A percentile compares a stretch with the other conserved stretches of the same genome.
phyloP scores from a whole-genome alignment of 768 basidiomycete species.

The Lactifluus pinguis region DNA sequence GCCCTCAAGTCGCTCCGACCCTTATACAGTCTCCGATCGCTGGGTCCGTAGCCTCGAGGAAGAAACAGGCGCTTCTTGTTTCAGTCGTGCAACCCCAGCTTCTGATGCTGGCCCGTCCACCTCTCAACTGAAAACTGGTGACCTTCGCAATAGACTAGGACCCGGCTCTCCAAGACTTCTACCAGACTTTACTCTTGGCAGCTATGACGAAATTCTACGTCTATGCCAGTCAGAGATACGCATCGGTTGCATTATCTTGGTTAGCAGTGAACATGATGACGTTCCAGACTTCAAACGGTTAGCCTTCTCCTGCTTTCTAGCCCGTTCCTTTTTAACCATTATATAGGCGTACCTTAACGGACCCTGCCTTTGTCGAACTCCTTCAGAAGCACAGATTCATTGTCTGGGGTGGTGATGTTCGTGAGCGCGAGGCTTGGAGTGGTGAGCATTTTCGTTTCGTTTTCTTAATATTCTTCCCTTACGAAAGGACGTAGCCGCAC shows the following conservation, averaged over 20 bases:
- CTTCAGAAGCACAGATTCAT: conserved; percentile 68
- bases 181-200: conserved; percentile 73
- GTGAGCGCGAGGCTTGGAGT: conserved; percentile 74
- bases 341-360: conserved; percentile 62
- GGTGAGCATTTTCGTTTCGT: conserved; percentile 31
- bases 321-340: not conserved
- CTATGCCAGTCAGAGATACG: conserved; percentile 60
- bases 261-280: conserved; percentile 88
- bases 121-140: conserved; percentile 29
- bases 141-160: conserved; percentile 21
- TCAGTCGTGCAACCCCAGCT: conserved; percentile 33
- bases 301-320: conserved; percentile 17
- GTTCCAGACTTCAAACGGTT: conserved; percentile 80
- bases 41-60: conserved; percentile 80
- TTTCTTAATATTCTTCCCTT: not conserved
- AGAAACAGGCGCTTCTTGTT: conserved; percentile 66
- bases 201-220: conserved; percentile 73
- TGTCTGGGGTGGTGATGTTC: conserved; percentile 90
- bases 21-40: conserved; percentile 53
- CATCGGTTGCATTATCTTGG: conserved; percentile 73
- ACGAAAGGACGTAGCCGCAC: conserved; percentile 35
- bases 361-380: conserved; percentile 56
- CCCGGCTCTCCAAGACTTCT: conserved; percentile 41
- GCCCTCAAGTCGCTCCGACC: conserved; percentile 30
- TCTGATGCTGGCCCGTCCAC: conserved; percentile 38